A percentile compares a stretch with the other conserved stretches of the same genome.
phyloP scores from a whole-genome alignment of 148 eudicot species.

The Persicaria maculosa region DNA sequence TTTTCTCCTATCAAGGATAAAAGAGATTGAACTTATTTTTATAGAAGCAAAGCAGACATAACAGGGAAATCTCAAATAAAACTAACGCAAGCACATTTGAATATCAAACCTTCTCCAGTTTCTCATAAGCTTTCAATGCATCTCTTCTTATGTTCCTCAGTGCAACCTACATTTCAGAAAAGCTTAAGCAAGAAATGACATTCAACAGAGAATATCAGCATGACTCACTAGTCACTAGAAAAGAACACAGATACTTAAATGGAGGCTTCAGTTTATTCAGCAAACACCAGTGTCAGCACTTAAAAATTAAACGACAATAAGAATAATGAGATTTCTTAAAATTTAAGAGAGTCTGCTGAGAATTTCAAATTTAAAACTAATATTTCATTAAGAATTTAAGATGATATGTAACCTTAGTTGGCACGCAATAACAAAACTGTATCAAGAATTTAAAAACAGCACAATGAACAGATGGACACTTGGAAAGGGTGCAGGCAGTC shows the following conservation, averaged over 20 bases:
- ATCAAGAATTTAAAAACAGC: background rate
- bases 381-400: background rate
- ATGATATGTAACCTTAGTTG: background rate
- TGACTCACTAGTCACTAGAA: background rate
- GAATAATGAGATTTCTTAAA: background rate
- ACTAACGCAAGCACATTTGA: background rate
- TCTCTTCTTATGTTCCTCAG: conserved; percentile 92
- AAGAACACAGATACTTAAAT: background rate
- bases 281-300: background rate
- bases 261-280: background rate
- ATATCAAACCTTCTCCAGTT: conserved; percentile 76
- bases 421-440: background rate
- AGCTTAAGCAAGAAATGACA: background rate
- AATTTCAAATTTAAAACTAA: background rate
- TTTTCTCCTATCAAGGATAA: conserved; percentile 62
- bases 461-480: background rate
- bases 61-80: background rate
- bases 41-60: background rate
- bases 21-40: conserved; percentile 11
- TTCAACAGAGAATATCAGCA: background rate
- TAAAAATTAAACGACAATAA: background rate
- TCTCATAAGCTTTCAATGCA: conserved; percentile 84
- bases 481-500: background rate
- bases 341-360: background rate
- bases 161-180: conserved; percentile 51